These are phyloP conservation scores for Gentiana macrophylla DNA, from an alignment of 257 asterid species.

Conservation along the genomic window DNA sequence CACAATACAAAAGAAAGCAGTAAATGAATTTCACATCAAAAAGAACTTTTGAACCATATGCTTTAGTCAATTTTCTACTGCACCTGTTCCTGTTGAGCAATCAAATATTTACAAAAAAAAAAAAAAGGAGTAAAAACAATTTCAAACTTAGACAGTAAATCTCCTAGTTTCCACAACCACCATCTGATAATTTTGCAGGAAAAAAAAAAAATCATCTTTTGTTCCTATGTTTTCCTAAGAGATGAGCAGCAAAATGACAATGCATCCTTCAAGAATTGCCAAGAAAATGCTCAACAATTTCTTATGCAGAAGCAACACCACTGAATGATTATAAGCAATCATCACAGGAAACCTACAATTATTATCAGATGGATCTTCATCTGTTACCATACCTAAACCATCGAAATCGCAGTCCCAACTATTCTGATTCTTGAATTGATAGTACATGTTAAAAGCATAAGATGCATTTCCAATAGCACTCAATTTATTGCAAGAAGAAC, in stretches of 20 bases:
- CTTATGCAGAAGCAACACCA: constrained; percentile 41
- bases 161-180: no score
- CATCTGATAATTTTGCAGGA: no score
- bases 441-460: constrained; percentile 91
- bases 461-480: constrained; percentile 68
- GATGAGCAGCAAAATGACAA: constrained; percentile 65
- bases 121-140: no score
- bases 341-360: constrained; percentile 59
- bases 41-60: no score
- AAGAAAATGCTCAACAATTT: constrained; percentile 46
- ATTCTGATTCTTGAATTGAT: constrained; percentile 66
- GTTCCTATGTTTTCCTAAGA: constrained; percentile 16
- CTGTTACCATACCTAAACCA: constrained; percentile 54
- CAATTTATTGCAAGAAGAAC: constrained; percentile 78
- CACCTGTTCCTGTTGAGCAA: no score
- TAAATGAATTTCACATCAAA: no score
- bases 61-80: no score
- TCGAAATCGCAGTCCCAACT: constrained; percentile 77
- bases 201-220: no score
- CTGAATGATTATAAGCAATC: constrained; percentile 53
- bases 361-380: constrained; percentile 70
- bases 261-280: constrained; percentile 54
- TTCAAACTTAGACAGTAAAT: no score
- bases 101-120: no score
- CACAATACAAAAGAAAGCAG: no score